Percentiles rank a stretch among this genome's conserved stretches.
These are phyloP conservation scores for Ophiosphaerella narmari DNA, from an alignment of 2,329 filamentous ascomycete species.

Conservation along the genomic window DNA sequence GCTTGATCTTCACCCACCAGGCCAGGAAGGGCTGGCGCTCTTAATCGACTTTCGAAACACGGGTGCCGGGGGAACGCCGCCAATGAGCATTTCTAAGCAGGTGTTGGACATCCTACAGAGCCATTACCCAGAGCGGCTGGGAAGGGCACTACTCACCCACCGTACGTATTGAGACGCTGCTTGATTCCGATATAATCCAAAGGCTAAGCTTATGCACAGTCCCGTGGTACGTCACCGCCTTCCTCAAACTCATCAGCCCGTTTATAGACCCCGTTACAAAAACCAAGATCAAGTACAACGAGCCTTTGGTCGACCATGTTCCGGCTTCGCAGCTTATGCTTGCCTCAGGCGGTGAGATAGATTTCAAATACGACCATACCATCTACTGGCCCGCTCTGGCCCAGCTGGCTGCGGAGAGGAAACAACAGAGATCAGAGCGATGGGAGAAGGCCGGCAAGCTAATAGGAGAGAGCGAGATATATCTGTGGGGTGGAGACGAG, in stretches of 20 bases:
- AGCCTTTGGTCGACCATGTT: constrained; percentile 82
- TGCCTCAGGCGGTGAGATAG: constrained; percentile 74
- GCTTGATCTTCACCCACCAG: constrained; percentile 83
- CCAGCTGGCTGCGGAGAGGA: constrained; percentile 69
- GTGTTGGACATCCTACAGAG: constrained; percentile 91
- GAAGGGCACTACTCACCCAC: constrained; percentile 86
- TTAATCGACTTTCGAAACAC: constrained; percentile 90
- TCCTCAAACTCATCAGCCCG: constrained; percentile 94
- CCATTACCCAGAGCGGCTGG: constrained; percentile 92
- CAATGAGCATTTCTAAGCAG: constrained; percentile 75
- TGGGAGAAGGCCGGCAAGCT: constrained; percentile 82
- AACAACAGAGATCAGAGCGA: constrained; percentile 65
- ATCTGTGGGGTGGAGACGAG: constrained; percentile 72
- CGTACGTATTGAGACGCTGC: constrained; percentile 56
- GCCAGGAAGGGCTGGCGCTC: constrained; percentile 83
- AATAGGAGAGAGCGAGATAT: constrained; percentile 85
- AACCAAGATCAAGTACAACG: constrained; percentile 97
- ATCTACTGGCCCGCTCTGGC: constrained; percentile 88
- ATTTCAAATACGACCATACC: constrained; percentile 90
- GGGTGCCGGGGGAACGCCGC: constrained; percentile 75
- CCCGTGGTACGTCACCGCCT: constrained; percentile 87
- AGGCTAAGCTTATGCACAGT: constrained; percentile 56
- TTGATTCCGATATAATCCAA: neutral
- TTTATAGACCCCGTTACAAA: constrained; percentile 95
- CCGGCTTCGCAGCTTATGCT: constrained; percentile 82